Base-by-base conservation (phyloP, 257 asterid genomes). In the Capsicum pubescens region DNA sequence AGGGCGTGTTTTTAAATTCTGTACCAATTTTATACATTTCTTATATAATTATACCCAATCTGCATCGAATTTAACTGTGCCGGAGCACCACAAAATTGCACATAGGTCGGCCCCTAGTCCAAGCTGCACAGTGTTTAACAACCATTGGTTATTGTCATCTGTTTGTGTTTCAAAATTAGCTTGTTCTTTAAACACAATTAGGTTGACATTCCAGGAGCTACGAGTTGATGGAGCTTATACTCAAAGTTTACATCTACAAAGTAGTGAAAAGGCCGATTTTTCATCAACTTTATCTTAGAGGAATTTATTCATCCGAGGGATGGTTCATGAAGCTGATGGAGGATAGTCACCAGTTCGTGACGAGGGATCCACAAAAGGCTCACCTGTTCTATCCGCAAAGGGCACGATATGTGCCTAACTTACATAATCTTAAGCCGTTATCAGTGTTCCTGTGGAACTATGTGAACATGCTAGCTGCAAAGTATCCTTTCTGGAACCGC, bases 251-350 rank as follows among this genome's bases (percentile, higher is more conserved):
- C 87, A 86, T 94, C 60, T 95, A 94, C 82, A 85, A 80, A 83
- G 98, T 94, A 63, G 98, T 97, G 61, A 76, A 91, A 42, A 90
- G 83, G 54, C 99, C 98, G 60, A 91, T 93, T 66, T 95, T 95
- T 84, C 99, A 93, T 70, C 76, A 81, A 12, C 99, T 98, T 84
- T 86, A 87, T 64, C 90, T 91, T 66, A 77, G 32, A 78, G 98
- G 99, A 89, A 95, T 94, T 83, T 95, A 94, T 84, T 85, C 97
- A 69, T 95, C 98, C 6, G 97, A 93, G 90, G 97, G 97, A 83
- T 93, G 99, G 99, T 95, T 95, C 84, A 91, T 95, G 97, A 95
- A 90, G 91, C 87, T 92, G 85, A 90, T 94, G 90, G 92, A 90
- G 86, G 91, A 83, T 81, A 93, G 84, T 84, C 84, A 35, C 80